Evolutionary conservation across 345 rosid genomes (phyloP).

Genomic region (Ceriops tagal): DNA sequence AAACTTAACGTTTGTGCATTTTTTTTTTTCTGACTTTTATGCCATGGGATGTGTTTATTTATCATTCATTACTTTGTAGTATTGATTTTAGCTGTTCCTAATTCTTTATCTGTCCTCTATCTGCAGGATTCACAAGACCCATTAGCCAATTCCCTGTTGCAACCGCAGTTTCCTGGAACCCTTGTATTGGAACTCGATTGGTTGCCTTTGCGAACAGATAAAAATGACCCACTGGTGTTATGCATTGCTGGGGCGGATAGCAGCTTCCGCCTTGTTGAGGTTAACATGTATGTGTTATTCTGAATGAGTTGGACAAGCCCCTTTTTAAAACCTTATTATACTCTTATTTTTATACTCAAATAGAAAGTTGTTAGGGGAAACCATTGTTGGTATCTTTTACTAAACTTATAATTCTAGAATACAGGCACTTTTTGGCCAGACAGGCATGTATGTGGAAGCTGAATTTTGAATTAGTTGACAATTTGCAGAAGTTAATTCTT

Average conservation of each 20-base stretch:
- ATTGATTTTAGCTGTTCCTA: neutral
- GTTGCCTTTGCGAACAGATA: constrained; percentile 77
- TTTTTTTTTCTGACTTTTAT: too few species aligned
- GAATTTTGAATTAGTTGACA: neutral
- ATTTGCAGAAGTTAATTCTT: neutral
- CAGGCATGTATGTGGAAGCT: neutral
- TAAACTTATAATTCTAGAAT: neutral
- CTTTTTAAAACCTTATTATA: neutral
- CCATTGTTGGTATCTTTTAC: neutral
- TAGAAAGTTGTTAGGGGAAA: neutral
- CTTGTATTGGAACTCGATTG: constrained; percentile 96
- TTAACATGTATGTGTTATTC: constrained; percentile 57
- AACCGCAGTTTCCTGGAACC: constrained; percentile 95
- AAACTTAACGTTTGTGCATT: too few species aligned
- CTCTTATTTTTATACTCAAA: too few species aligned
- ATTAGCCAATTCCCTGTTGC: constrained; percentile 89
- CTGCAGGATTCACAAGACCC: constrained; percentile 93
- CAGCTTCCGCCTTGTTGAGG: constrained; percentile 86
- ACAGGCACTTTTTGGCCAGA: neutral
- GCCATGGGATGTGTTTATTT: too few species aligned
- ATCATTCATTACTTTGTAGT: too few species aligned
- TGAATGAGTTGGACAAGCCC: constrained; percentile 5
- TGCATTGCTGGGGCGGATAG: constrained; percentile 98
- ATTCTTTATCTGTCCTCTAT: constrained; percentile 7
- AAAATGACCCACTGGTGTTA: constrained; percentile 75